Percentiles rank a stretch among this genome's conserved stretches.
Evolutionary conservation across 1,139 yeast species (phyloP).

Genomic region (Zygosaccharomyces pseudobailii): DNA sequence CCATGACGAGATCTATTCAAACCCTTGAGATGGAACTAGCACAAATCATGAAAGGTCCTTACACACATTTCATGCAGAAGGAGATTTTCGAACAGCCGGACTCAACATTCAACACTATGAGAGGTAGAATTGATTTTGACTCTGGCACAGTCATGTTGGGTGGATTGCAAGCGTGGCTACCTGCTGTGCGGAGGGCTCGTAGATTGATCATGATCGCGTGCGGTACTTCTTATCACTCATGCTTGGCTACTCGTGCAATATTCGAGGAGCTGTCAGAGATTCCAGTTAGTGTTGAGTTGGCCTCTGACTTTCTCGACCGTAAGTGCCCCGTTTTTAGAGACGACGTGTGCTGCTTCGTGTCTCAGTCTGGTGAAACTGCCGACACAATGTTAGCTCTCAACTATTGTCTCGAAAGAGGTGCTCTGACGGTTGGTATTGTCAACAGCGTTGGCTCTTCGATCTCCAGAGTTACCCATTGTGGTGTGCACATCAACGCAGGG

Average conservation of each 20-base stretch:
- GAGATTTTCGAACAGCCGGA: conserved; percentile 99
- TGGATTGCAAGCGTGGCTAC: conserved; percentile 79
- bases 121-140: conserved; percentile 96
- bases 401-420: conserved; percentile 95
- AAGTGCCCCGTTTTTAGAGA: conserved; percentile 95
- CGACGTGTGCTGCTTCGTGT: conserved; percentile 94
- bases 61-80: conserved; percentile 96
- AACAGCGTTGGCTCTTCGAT: conserved; percentile 92
- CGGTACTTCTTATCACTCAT: conserved; percentile 98
- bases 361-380: conserved; percentile 99
- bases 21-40: conserved; percentile 96
- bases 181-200: conserved; percentile 90
- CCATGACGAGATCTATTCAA: conserved; percentile 92
- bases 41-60: conserved; percentile 97
- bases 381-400: conserved; percentile 96
- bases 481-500: conserved; percentile 99
- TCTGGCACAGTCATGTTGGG: conserved; percentile 76
- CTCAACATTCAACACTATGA: conserved; percentile 96
- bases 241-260: conserved; percentile 92
- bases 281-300: conserved; percentile 93
- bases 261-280: conserved; percentile 96
- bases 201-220: conserved; percentile 98
- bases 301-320: conserved; percentile 96
- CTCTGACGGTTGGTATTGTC: conserved; percentile 94
- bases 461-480: conserved; percentile 95